Percentiles rank a stretch among this genome's conserved stretches.
phyloP scores from a whole-genome alignment of 106 monocot species.

The Dendrobium huoshanense region DNA sequence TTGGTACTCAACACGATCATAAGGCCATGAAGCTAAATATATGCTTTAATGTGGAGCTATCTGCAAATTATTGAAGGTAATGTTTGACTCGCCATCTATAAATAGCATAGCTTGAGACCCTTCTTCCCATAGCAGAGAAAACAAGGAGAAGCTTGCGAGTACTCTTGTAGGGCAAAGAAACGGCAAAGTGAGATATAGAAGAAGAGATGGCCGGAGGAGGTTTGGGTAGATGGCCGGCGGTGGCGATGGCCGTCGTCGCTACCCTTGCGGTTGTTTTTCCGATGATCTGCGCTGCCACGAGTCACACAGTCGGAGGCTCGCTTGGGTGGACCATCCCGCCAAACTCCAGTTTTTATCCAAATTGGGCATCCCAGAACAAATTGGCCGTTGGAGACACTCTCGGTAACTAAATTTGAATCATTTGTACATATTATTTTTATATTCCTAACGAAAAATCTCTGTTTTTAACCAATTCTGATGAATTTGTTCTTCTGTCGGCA shows the following conservation, averaged over 20 bases:
- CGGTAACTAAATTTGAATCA: constrained; percentile 7
- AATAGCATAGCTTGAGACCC: not conserved
- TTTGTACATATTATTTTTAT: not conserved
- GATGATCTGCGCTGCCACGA: not conserved
- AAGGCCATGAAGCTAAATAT: not conserved
- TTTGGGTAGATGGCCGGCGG: not conserved
- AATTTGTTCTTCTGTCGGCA: not conserved
- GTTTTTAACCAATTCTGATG: no score
- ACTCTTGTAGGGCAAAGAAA: not conserved
- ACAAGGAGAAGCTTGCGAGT: not conserved
- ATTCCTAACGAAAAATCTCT: not conserved
- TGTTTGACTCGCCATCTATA: not conserved
- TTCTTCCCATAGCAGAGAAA: no score
- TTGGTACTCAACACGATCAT: no score
- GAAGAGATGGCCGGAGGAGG: constrained; percentile 8
- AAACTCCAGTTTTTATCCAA: constrained; percentile 11
- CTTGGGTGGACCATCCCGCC: constrained; percentile 12
- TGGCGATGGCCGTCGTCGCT: not conserved
- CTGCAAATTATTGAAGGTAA: not conserved
- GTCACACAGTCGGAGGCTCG: constrained; percentile 21
- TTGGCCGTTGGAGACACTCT: constrained; percentile 26
- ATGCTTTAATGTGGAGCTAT: not conserved
- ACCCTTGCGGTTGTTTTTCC: not conserved
- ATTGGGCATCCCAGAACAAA: constrained; percentile 16
- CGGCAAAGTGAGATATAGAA: not conserved